A percentile compares a stretch with the other conserved stretches of the same genome.
Evolutionary conservation across 176 grass and related monocot species (phyloP).

Genomic region (Leersia perrieri): DNA sequence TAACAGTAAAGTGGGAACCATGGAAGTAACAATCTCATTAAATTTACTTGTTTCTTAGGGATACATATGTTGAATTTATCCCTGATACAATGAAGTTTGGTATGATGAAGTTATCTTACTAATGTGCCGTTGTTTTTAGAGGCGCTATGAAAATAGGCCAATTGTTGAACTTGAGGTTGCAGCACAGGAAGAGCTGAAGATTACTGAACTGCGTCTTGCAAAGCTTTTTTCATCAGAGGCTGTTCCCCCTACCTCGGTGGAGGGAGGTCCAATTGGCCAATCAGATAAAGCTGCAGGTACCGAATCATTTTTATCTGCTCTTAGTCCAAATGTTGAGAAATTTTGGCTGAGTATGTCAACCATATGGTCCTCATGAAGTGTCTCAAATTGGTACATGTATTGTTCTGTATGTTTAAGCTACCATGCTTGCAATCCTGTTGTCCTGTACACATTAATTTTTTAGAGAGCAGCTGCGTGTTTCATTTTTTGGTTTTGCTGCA

Average conservation of each 20-base stretch:
- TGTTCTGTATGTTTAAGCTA: background rate
- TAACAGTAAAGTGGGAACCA: background rate
- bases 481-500: background rate
- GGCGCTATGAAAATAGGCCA: conserved; percentile 80
- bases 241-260: conserved; percentile 13
- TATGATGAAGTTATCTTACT: background rate
- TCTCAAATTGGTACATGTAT: background rate
- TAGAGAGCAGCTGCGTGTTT: background rate
- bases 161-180: conserved; percentile 84
- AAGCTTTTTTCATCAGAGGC: conserved; percentile 60
- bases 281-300: conserved; percentile 66
- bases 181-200: conserved; percentile 89
- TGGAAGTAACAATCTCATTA: background rate
- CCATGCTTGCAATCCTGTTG: background rate
- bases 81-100: conserved; percentile 13
- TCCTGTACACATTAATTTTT: background rate
- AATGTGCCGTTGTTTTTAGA: conserved; percentile 45
- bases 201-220: conserved; percentile 75
- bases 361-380: background rate
- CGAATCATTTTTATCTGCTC: background rate
- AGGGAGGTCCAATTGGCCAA: conserved; percentile 1
- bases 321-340: background rate
- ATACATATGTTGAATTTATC: conserved; percentile 2
- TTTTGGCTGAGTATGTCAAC: background rate
- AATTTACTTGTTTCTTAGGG: background rate